A percentile compares a stretch with the other conserved stretches of the same genome.
Evolutionary conservation across 345 rosid species (phyloP).

Genomic region (Acer negundo): DNA sequence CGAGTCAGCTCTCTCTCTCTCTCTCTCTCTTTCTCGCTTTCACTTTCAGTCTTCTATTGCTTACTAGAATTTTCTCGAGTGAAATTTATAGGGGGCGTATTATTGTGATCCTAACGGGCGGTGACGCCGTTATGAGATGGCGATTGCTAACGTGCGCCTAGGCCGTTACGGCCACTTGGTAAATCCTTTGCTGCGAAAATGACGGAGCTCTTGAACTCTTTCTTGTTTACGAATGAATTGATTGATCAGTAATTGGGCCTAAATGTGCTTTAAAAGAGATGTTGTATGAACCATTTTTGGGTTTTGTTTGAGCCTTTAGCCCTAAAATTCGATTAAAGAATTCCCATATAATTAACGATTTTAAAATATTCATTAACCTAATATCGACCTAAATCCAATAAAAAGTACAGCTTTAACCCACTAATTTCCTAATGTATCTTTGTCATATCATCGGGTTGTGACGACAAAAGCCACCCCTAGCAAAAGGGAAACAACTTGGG

Average conservation of each 20-base stretch:
- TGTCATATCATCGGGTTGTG: no score
- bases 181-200: neutral
- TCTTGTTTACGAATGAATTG: no score
- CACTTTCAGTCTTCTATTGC: neutral
- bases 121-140: neutral
- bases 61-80: conserved; percentile 4
- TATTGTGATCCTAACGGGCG: neutral
- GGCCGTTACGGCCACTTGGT: neutral
- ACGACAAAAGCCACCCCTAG: no score
- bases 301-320: neutral
- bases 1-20: neutral
- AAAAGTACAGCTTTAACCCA: no score
- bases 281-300: neutral
- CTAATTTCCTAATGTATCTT: no score
- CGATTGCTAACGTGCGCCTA: neutral
- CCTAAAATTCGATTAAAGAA: neutral
- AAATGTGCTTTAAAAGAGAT: neutral
- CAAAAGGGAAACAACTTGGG: no score
- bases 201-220: no score
- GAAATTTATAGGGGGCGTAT: no score
- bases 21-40: neutral
- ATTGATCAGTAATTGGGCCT: neutral
- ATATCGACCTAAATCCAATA: no score
- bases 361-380: no score
- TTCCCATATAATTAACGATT: no score